Evolutionary conservation across 768 basidiomycete species (phyloP), one percentile per base, ranked within the genome.

Genomic region (Mycena maculata): DNA sequence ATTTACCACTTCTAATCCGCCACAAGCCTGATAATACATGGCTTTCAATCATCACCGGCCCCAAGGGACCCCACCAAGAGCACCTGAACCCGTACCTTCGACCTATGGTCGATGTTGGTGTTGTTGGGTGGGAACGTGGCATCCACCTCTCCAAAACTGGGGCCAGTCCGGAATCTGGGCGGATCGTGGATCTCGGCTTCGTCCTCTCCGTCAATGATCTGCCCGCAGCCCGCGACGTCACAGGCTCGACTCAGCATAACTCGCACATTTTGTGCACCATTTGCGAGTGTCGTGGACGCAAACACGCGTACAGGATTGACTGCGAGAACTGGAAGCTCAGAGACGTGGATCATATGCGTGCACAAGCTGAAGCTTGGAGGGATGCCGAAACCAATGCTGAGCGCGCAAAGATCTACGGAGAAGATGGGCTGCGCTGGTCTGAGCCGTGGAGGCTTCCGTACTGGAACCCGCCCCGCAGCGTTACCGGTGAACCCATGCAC

Each of bases 401-500:
- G 36, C 75, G 70, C 15, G 60, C 53, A n/a, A 50, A 28, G 18
- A 56, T 76, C 60, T 71, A 47, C 49, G 31, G 50, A 28, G 30
- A 30, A n/a, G 41, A 68, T 56, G 74, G 74, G 3, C 45, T 73
- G 12, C 71, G 70, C 18, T 77, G 67, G 61, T 74, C 70, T 15
- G 63, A 71, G 33, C 42, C 74, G 4, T 63, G 71, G 42, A 61
- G 75, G 8, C 67, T 79, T 1, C 71, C 73, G 13, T 78, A 79
- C 57, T 80, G 70, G 57, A 65, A 77, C 42, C 74, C 77, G 1
- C 60, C 71, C 1, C 58, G 56, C 2, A 71, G 70, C 63, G 63
- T 72, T n/a, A 55, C 75, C 41, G 49, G 73, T 20, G 76, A 79
- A 42, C 60, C 74, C 5, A 79, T 80, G 78, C 79, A 80, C 57